Base-by-base conservation (phyloP, 2,329 filamentous ascomycete genomes). In the Ramularia endophylla region DNA sequence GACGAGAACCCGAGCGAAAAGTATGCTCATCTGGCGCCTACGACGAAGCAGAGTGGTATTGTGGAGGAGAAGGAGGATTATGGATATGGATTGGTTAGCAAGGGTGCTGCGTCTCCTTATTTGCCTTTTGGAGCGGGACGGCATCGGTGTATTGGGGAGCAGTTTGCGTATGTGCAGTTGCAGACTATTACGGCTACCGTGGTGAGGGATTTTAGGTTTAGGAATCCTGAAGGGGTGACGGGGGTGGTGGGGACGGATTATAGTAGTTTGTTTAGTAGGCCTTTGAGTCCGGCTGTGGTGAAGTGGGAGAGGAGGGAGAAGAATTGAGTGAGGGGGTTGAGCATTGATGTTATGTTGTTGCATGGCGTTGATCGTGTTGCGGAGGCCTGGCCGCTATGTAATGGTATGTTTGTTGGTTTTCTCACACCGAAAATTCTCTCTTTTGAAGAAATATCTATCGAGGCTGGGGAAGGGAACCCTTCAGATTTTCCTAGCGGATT, bases 81-180 rank as follows among this genome's bases (percentile, higher is more conserved):
- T 63, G 90, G 90, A 25, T 95, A 94, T 65, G 90, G 90, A 47
- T 72, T 94, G 37, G 85, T 95, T 53, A 89, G 80, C 74, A 95
- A 95, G 73, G 90, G 90, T 41, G 83, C 87, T 11, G 80, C 79
- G 45, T 94, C 85, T 38, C 89, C 90, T 0, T 97, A 95, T 64
- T 78, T 97, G 35, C 90, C 90, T 2, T 97, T 97, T 61, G 90
- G 90, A 44, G 90, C 89, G 20, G 90, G 90, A 30, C 76, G 90
- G 53, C 90, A 97, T 68, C 77, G 90, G 52, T 97, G 90, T 68
- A 95, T 97, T 60, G 90, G 90, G 52, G 90, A 97, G 73, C 87
- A 95, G 60, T 97, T 95, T 64, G 90, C 90, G 54, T 94, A 94
- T 62, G 75, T 94, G 43, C 90, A 97, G 69, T 73, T 97, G 48